Percentiles rank a stretch among this genome's conserved stretches.
Evolutionary conservation across 1,284 basidiomycete genomes (phyloP).

Genomic region (Anthracocystis setariae): DNA sequence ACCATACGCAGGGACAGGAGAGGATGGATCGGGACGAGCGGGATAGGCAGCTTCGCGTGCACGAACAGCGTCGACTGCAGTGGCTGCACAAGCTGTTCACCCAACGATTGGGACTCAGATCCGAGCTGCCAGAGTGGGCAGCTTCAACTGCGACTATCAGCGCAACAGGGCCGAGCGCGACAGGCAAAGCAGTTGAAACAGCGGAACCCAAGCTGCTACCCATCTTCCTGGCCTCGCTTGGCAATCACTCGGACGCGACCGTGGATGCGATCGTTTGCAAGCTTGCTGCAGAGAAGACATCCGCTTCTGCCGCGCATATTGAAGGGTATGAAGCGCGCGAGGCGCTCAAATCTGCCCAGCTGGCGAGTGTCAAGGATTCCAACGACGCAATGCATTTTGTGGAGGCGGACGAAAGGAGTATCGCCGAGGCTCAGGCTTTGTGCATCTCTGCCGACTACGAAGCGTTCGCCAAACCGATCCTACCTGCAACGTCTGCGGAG

Average conservation of each 20-base stretch:
- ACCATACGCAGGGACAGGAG: constrained; percentile 8
- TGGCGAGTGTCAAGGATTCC: constrained; percentile 52
- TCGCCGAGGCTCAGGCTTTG: constrained; percentile 18
- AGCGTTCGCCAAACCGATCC: constrained; percentile 28
- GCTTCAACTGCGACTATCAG: background rate
- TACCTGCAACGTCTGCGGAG: constrained; percentile 4
- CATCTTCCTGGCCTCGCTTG: constrained; percentile 30
- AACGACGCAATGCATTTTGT: constrained; percentile 77
- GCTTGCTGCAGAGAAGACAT: constrained; percentile 14
- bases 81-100: constrained; percentile 39
- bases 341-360: constrained; percentile 9
- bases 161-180: background rate
- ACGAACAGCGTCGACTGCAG: constrained; percentile 30
- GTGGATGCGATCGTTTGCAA: constrained; percentile 11
- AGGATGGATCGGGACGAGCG: constrained; percentile 14
- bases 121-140: constrained; percentile 41
- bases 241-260: constrained; percentile 1
- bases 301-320: constrained; percentile 10
- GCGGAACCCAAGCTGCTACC: constrained; percentile 40
- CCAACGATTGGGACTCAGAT: constrained; percentile 24
- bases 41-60: constrained; percentile 21
- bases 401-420: constrained; percentile 7
- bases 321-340: constrained; percentile 10
- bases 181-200: constrained; percentile 20
- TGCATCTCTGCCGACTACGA: constrained; percentile 43